Percentiles rank a stretch among this genome's conserved stretches.
Conservation (phyloP, 2,329 filamentous ascomycete species). For the Hypoxylon sp. region DNA sequence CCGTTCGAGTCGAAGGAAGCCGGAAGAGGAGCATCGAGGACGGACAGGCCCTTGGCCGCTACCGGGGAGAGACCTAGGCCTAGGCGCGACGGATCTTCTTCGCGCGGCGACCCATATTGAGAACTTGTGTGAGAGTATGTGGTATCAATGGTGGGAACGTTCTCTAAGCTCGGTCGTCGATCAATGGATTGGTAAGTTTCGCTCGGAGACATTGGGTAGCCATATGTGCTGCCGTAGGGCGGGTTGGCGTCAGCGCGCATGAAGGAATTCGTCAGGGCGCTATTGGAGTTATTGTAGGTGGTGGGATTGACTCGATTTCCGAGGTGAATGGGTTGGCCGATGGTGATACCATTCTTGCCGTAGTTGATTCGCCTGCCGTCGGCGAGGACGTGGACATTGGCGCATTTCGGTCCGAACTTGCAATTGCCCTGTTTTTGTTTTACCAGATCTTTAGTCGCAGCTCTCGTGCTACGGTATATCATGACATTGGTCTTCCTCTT, state of each 20-base stretch:
- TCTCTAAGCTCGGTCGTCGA: conserved; percentile 68
- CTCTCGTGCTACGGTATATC: conserved; percentile 15
- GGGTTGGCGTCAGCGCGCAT: conserved; percentile 71
- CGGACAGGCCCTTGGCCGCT: conserved; percentile 81
- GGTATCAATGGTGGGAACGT: conserved; percentile 72
- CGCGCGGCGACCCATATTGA: conserved; percentile 86
- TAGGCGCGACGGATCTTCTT: conserved; percentile 70
- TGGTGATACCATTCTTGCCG: conserved; percentile 77
- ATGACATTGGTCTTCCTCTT: conserved; percentile 51
- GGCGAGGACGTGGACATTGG: conserved; percentile 93
- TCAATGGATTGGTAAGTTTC: conserved; percentile 61
- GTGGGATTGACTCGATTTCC: conserved; percentile 76
- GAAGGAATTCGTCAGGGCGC: conserved; percentile 81
- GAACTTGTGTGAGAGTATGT: conserved; percentile 70
- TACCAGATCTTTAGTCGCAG: conserved; percentile 44
- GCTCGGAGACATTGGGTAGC: conserved; percentile 61
- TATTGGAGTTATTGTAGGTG: conserved; percentile 73
- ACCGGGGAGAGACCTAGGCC: conserved; percentile 86
- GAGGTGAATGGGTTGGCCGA: conserved; percentile 72
- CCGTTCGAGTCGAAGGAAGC: conserved; percentile 97
- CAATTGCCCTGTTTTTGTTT: conserved; percentile 83
- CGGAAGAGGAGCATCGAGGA: conserved; percentile 91
- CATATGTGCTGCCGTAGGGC: conserved; percentile 62
- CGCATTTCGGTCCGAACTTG: conserved; percentile 98
- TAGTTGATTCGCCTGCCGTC: conserved; percentile 94